These are phyloP conservation scores for Naganishia vishniacii DNA, from an alignment of 768 basidiomycete genomes.

Conservation along the genomic window DNA sequence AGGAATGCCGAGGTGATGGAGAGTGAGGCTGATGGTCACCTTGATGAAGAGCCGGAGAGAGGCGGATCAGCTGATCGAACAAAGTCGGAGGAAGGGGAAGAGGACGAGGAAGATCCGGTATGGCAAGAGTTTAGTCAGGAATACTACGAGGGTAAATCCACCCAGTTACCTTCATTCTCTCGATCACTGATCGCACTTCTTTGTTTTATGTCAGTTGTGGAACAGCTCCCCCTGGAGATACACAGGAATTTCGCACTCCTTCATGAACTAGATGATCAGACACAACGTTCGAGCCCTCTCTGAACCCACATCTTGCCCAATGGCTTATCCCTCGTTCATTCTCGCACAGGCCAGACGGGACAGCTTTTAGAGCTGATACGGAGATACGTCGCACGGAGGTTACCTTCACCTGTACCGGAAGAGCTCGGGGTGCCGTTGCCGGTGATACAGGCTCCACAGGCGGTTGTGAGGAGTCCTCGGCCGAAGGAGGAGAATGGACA, in stretches of 20 bases:
- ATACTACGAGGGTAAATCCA: constrained; percentile 26
- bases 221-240: constrained; percentile 48
- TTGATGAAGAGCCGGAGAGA: background rate
- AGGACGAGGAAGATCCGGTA: constrained; percentile 27
- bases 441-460: background rate
- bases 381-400: constrained; percentile 30
- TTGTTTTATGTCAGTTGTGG: constrained; percentile 33
- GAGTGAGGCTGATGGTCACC: no score
- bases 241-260: constrained; percentile 47
- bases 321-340: no score
- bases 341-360: constrained; percentile 38
- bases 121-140: constrained; percentile 29
- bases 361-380: constrained; percentile 36
- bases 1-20: no score
- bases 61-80: background rate
- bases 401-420: constrained; percentile 2
- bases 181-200: background rate
- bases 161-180: no score
- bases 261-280: constrained; percentile 46
- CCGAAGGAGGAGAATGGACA: background rate
- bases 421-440: constrained; percentile 10
- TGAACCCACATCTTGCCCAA: background rate
- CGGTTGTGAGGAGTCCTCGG: background rate
- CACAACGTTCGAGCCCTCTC: constrained; percentile 25
- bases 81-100: constrained; percentile 15